phyloP scores from a whole-genome alignment of 106 monocot genomes.

The Xerophyta viscosa region DNA sequence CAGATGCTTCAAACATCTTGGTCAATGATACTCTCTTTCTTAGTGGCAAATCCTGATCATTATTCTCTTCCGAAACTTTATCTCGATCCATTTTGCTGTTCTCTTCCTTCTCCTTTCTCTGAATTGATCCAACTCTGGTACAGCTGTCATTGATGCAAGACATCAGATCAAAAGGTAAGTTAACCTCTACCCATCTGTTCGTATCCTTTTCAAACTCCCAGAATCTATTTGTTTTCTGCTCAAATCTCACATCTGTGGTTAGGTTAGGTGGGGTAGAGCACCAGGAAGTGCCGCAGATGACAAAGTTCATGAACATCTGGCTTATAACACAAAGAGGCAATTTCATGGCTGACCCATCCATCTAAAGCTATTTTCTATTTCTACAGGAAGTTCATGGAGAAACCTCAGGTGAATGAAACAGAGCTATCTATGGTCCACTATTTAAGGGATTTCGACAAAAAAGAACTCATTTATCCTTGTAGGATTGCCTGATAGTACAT shows the following conservation, averaged over 20 bases:
- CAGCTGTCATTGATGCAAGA: conserved; percentile 66
- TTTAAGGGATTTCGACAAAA: too few relatives aligned
- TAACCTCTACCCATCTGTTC: conserved; percentile 71
- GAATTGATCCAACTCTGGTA: conserved; percentile 62
- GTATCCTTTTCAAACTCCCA: conserved; percentile 65
- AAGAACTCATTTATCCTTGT: too few relatives aligned
- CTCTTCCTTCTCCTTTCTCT: conserved; percentile 12
- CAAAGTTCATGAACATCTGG: conserved; percentile 14
- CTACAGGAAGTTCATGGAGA: too few relatives aligned
- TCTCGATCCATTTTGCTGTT: background rate
- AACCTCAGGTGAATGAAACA: too few relatives aligned
- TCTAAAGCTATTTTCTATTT: too few relatives aligned
- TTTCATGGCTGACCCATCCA: conserved; percentile 16
- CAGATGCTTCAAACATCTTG: conserved; percentile 65
- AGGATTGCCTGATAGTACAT: too few relatives aligned
- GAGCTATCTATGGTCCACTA: too few relatives aligned
- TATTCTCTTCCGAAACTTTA: conserved; percentile 9
- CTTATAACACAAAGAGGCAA: conserved; percentile 8
- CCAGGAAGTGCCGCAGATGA: conserved; percentile 19
- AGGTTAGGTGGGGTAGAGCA: conserved; percentile 24
- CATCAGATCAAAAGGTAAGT: conserved; percentile 55
- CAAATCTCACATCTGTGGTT: conserved; percentile 31
- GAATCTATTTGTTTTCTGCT: conserved; percentile 56
- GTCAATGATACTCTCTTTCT: conserved; percentile 70
- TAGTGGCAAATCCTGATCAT: conserved; percentile 33